These are phyloP conservation scores for Eutrema salsugineum DNA, from an alignment of 441 rosid genomes.

Conservation along the genomic window DNA sequence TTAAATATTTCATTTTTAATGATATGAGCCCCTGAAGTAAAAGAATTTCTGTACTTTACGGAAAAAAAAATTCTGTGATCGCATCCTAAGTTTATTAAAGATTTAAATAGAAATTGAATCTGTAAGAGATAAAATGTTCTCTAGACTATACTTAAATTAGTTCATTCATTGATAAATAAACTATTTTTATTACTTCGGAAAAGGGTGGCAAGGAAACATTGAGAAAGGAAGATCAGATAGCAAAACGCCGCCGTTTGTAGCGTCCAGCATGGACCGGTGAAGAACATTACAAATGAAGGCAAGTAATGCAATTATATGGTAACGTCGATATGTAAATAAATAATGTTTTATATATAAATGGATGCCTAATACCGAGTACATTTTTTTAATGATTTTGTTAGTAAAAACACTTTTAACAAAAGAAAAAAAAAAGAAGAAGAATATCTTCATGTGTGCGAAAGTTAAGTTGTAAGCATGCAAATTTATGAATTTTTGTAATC, in stretches of 20 bases:
- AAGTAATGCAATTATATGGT: not conserved
- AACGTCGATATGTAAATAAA: not conserved
- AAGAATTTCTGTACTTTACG: too few relatives aligned
- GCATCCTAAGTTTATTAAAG: not conserved
- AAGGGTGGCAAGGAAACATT: constrained; percentile 30
- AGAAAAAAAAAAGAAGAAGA: too few relatives aligned
- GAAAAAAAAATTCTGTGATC: too few relatives aligned
- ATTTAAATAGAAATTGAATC: not conserved
- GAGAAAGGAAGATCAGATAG: not conserved
- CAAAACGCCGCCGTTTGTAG: constrained; percentile 20
- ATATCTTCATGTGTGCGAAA: too few relatives aligned
- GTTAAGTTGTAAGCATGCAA: too few relatives aligned
- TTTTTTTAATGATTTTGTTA: not conserved
- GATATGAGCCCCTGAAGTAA: too few relatives aligned
- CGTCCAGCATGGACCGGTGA: constrained; percentile 27
- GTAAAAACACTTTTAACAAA: not conserved
- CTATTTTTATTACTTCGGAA: not conserved
- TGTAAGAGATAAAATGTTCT: not conserved
- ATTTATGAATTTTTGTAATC: too few relatives aligned
- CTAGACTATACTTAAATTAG: not conserved
- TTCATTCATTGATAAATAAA: not conserved
- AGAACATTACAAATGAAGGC: not conserved
- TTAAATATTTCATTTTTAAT: too few relatives aligned
- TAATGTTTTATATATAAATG: not conserved
- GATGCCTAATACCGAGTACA: not conserved